Evolutionary conservation across 163 green algal species (phyloP).

Genomic region (Chlamydomonas reinhardtii): DNA sequence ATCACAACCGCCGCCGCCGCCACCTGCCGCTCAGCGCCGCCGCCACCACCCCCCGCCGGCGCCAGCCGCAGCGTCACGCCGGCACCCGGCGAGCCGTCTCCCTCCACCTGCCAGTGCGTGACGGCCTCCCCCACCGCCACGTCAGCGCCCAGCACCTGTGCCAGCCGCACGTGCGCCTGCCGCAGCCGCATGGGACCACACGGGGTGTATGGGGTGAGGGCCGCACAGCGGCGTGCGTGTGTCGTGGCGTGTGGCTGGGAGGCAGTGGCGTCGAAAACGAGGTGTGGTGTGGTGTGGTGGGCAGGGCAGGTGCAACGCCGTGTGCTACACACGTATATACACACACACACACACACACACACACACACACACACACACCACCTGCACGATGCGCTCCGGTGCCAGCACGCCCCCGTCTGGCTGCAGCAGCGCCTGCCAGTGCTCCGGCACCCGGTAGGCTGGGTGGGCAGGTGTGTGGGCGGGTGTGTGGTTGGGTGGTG

Average conservation of each 20-base stretch:
- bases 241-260: too few species aligned
- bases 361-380: background rate
- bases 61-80: background rate
- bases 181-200: too few species aligned
- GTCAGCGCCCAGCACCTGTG: slow-evolving; percentile 24
- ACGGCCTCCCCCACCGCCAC: slow-evolving; percentile 12
- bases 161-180: slow-evolving; percentile 8
- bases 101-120: background rate
- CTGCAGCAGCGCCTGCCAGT: slow-evolving; percentile 52
- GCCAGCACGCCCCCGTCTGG: slow-evolving; percentile 55
- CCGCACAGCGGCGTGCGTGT: too few species aligned
- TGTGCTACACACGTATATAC: too few species aligned
- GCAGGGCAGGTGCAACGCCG: too few species aligned
- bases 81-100: background rate
- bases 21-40: background rate
- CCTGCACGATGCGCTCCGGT: slow-evolving; percentile 46
- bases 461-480: background rate
- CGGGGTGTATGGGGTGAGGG: too few species aligned
- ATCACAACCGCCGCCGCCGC: slow-evolving; percentile 34
- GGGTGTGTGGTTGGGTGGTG: background rate
- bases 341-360: too few species aligned
- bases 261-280: too few species aligned
- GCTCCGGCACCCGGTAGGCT: slow-evolving; percentile 47
- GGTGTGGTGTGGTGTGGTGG: too few species aligned
- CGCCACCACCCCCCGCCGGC: background rate